Evolutionary conservation across 257 asterid genomes (phyloP).

Genomic region (Craterostigma plantagineum): DNA sequence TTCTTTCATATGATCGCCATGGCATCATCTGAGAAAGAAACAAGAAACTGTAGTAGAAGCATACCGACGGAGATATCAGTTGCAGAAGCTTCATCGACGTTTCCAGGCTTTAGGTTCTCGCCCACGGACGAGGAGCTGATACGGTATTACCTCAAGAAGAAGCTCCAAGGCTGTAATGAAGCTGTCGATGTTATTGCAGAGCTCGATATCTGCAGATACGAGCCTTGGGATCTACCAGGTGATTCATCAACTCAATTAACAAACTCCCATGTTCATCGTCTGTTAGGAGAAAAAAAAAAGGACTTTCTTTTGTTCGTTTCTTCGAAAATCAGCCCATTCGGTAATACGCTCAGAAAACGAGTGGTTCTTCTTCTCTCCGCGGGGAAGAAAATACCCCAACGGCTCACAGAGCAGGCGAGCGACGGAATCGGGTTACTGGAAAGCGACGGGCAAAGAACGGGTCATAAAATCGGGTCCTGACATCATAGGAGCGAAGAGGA

Average conservation of each 20-base stretch:
- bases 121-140: constrained; percentile 80
- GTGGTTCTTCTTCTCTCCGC: constrained; percentile 85
- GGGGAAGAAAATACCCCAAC: constrained; percentile 75
- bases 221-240: constrained; percentile 98
- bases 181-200: constrained; percentile 52
- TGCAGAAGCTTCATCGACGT: constrained; percentile 45
- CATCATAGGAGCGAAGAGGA: constrained; percentile 64
- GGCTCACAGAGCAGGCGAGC: constrained; percentile 85
- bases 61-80: constrained; percentile 34
- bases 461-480: constrained; percentile 45
- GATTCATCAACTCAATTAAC: no score
- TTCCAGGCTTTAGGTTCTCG: constrained; percentile 75
- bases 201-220: constrained; percentile 63
- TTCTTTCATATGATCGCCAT: no score
- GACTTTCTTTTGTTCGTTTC: no score
- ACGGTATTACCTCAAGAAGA: constrained; percentile 47
- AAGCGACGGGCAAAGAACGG: constrained; percentile 85
- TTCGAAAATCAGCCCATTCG: constrained; percentile 37
- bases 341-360: constrained; percentile 59
- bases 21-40: constrained; percentile 5
- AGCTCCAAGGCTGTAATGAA: constrained; percentile 33
- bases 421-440: constrained; percentile 70
- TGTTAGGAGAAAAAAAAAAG: no score
- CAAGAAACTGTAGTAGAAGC: not conserved
- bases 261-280: no score